A percentile compares a stretch with the other conserved stretches of the same genome.
phyloP scores from a whole-genome alignment of 2,329 filamentous ascomycete genomes.

The Fonsecaea pedrosoi region DNA sequence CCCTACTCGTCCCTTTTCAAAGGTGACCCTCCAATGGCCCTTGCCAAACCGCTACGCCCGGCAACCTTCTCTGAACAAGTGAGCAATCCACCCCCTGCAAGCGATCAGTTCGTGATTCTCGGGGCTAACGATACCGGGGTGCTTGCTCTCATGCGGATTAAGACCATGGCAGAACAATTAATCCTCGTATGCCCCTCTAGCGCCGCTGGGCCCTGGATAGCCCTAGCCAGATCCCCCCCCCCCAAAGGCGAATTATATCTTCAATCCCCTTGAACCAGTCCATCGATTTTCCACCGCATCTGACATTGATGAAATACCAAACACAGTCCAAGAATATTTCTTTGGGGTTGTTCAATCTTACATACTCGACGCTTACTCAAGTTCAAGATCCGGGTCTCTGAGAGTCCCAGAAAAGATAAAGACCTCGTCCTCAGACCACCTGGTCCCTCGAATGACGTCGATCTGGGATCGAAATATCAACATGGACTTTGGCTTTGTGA shows the following conservation, averaged over 20 bases:
- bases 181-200: conserved; percentile 28
- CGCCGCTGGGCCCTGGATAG: conserved; percentile 25
- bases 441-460: conserved; percentile 28
- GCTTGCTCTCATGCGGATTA: conserved; percentile 9
- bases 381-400: conserved; percentile 11
- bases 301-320: conserved; percentile 32
- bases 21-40: conserved; percentile 1
- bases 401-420: conserved; percentile 18
- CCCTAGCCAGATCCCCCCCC: conserved; percentile 17
- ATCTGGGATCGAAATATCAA: conserved; percentile 19
- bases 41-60: conserved; percentile 10
- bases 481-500: conserved; percentile 39
- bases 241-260: conserved; percentile 29
- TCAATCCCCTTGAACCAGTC: conserved; percentile 20
- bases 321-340: conserved; percentile 17
- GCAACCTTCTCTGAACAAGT: not conserved
- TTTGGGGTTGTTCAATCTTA: conserved; percentile 4
- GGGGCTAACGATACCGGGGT: conserved; percentile 19
- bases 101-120: conserved; percentile 17
- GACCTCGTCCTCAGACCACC: conserved; percentile 11
- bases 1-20: conserved; percentile 3
- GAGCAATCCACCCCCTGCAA: conserved; percentile 17
- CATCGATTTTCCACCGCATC: conserved; percentile 21
- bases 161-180: conserved; percentile 34
- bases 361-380: conserved; percentile 32